Percentiles rank a stretch among this genome's conserved stretches.
phyloP scores from a whole-genome alignment of 148 eudicot species.

The Simmondsia chinensis region DNA sequence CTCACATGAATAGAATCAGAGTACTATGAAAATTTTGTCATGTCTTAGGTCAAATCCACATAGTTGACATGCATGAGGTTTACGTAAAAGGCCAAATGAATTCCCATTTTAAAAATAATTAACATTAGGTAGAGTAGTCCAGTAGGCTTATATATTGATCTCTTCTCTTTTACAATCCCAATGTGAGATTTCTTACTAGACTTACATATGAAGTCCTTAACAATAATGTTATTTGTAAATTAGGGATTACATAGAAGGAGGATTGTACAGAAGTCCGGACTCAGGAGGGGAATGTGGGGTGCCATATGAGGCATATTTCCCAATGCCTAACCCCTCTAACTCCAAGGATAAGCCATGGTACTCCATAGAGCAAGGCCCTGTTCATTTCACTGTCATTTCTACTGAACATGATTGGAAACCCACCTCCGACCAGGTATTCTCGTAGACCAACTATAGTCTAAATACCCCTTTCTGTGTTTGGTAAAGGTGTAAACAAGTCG shows the following conservation, averaged over 20 bases:
- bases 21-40: background rate
- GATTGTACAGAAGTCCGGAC: slow-evolving; percentile 65
- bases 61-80: background rate
- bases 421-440: slow-evolving; percentile 19
- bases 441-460: background rate
- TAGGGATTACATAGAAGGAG: slow-evolving; percentile 57
- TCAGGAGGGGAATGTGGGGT: slow-evolving; percentile 96
- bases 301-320: slow-evolving; percentile 84
- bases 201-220: too few species aligned
- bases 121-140: too few species aligned
- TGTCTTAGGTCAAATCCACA: too few species aligned
- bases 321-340: slow-evolving; percentile 56
- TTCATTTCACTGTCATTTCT: slow-evolving; percentile 30
- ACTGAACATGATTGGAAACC: slow-evolving; percentile 29
- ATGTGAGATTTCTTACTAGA: too few species aligned
- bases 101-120: too few species aligned
- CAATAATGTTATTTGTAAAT: too few species aligned
- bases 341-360: slow-evolving; percentile 73
- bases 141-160: too few species aligned
- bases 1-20: too few species aligned
- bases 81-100: too few species aligned
- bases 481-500: too few species aligned
- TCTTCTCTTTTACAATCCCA: too few species aligned
- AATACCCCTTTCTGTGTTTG: too few species aligned
- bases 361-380: slow-evolving; percentile 29